Percentiles rank a stretch among this genome's conserved stretches.
phyloP scores from a whole-genome alignment of 2,329 filamentous ascomycete genomes.

The Alternaria triticimaculans region DNA sequence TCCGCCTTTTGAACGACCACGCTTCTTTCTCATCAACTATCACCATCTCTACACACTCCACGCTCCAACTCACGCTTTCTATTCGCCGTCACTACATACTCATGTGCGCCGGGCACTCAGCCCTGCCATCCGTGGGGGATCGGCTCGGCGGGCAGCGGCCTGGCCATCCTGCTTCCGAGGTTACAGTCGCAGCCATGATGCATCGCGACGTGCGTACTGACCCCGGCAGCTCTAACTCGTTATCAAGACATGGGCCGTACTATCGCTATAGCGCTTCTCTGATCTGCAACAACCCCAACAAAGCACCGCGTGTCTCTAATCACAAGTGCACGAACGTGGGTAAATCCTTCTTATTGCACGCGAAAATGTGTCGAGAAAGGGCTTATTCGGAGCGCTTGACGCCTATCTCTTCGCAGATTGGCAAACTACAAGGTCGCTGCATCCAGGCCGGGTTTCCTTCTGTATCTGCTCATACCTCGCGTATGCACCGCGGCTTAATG shows the following conservation, averaged over 20 bases:
- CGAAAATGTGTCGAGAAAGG: background rate
- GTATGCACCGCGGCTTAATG: slow-evolving; percentile 27
- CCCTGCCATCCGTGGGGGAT: background rate
- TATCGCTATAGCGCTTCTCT: background rate
- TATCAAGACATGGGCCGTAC: slow-evolving; percentile 3
- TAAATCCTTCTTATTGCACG: background rate
- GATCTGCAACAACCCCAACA: slow-evolving; percentile 1
- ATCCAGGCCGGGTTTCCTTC: slow-evolving; percentile 23
- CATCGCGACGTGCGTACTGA: background rate
- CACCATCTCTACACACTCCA: background rate
- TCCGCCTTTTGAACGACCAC: background rate
- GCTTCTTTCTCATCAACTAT: background rate
- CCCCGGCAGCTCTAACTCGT: background rate
- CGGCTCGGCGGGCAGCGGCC: background rate
- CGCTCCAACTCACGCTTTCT: background rate
- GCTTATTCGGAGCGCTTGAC: slow-evolving; percentile 2
- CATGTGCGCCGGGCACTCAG: background rate
- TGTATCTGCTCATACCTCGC: slow-evolving; percentile 18
- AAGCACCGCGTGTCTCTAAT: slow-evolving; percentile 11
- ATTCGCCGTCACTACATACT: background rate
- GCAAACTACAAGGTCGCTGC: background rate
- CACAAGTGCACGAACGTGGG: background rate
- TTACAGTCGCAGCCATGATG: background rate
- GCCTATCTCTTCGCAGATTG: background rate
- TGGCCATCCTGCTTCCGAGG: background rate